phyloP scores from a whole-genome alignment of 495 filamentous ascomycete species.

The Penicillium coffeae region DNA sequence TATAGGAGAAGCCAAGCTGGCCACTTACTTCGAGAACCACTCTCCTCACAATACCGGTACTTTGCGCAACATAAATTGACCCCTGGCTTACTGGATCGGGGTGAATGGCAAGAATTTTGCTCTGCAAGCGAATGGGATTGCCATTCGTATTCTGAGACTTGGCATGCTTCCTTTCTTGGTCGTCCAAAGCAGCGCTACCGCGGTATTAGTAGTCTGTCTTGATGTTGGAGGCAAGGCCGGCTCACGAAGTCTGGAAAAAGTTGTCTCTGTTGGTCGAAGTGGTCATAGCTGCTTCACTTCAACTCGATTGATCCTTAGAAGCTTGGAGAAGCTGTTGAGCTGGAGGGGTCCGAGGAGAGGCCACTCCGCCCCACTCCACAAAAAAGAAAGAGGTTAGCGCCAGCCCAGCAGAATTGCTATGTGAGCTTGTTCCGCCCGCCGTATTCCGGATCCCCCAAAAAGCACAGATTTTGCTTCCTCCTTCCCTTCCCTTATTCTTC shows the following conservation, averaged over 20 bases:
- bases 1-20: no score
- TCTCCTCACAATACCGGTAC: conserved; percentile 68
- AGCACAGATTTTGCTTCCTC: conserved; percentile 26
- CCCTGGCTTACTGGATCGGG: conserved; percentile 58
- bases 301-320: not conserved
- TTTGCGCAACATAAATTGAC: conserved; percentile 78
- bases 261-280: conserved; percentile 61
- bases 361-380: not conserved
- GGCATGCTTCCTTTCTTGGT: conserved; percentile 63
- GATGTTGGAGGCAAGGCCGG: not conserved
- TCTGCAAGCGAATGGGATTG: conserved; percentile 71
- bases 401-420: conserved; percentile 28
- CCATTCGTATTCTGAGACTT: conserved; percentile 84
- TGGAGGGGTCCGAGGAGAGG: conserved; percentile 1
- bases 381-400: conserved; percentile 1
- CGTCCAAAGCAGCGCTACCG: conserved; percentile 65
- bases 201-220: not conserved
- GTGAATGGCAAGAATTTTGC: conserved; percentile 80
- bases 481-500: conserved; percentile 23
- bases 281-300: conserved; percentile 47
- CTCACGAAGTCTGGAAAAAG: conserved; percentile 80
- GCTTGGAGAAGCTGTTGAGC: not conserved
- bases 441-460: conserved; percentile 40
- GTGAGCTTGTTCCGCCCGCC: conserved; percentile 35
- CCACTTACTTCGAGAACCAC: conserved; percentile 76